Conservation (phyloP, 257 asterid species). For the Galeopsis tetrahit region DNA sequence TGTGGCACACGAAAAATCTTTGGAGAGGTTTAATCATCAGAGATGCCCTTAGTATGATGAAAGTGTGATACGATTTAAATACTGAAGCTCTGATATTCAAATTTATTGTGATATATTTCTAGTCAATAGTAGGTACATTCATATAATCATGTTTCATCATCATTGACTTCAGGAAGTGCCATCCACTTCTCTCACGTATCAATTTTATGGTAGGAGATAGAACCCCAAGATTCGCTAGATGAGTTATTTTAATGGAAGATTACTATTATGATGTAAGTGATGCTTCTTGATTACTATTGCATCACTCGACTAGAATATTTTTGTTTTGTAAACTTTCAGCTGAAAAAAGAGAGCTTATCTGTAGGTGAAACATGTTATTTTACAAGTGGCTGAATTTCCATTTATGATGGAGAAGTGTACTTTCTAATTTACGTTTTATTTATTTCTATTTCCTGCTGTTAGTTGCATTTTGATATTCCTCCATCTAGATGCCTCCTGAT, state of each 20-base stretch:
- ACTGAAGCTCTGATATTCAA: conserved; percentile 4
- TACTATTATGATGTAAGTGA: no score
- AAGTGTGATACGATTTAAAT: conserved; percentile 14
- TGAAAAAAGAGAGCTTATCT: no score
- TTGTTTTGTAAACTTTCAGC: background rate
- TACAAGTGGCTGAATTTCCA: background rate
- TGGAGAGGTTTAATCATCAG: background rate
- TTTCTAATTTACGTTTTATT: no score
- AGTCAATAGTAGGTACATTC: conserved; percentile 24
- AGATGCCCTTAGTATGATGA: background rate
- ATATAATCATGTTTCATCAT: background rate
- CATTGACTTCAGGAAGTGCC: conserved; percentile 38
- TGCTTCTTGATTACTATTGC: no score
- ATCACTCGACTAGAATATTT: no score
- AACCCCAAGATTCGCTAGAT: background rate
- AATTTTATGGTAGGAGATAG: conserved; percentile 1
- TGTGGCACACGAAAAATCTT: background rate
- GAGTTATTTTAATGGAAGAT: background rate
- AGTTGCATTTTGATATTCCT: no score
- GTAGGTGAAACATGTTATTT: no score
- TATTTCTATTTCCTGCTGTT: no score
- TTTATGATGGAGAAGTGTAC: no score
- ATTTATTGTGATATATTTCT: conserved; percentile 20
- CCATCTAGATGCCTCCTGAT: no score
- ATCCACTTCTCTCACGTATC: conserved; percentile 32